Base-by-base conservation (phyloP, 768 basidiomycete species). In the Clavulina sp. region DNA sequence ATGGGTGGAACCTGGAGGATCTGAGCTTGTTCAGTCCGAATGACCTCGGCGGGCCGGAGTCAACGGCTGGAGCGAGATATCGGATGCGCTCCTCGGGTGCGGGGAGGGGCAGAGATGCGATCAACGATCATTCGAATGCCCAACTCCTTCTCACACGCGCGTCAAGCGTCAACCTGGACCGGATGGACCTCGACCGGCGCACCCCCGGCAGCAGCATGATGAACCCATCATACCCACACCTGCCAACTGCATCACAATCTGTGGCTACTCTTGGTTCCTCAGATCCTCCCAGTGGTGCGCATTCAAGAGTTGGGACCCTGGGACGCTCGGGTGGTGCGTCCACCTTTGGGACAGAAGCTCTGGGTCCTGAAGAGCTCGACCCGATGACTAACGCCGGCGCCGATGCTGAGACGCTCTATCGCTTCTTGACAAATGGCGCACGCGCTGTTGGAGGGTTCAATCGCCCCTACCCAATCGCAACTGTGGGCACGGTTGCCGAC, bases 1-100 rank as follows among this genome's bases (percentile, higher is more conserved):
- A 99, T 65, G 80, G 80, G 1, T 99, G 92, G 93, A 92, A 96
- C 63, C 76, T 85, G 66, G 93, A 99, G 67, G 93, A 97, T 66
- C 63, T 97, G 53, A 88, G 84, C 57, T 56, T 97, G 13, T 96
- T 85, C 85, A 81, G 80, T 58, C 57, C 64, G 3, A 85, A 89
- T 57, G 91, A 96, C 62, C 55, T 78, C 54, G 62, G 61, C 54
- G 26, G 7, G 26, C 48, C 16, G 18, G 31, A 34, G 16, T 9
- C 9, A 9, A 38, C 34, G 9, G n/a, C n/a, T n/a, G n/a, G n/a
- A n/a, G n/a, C n/a, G n/a, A n/a, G n/a, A n/a, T 38, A 38, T 19
- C 34, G 19, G 34, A 28, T 16, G 26, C n/a, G n/a, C n/a, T n/a
- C n/a, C n/a, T n/a, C n/a, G n/a, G n/a, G n/a, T n/a, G n/a, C n/a